Conservation (phyloP, 768 basidiomycete species). For the Megacollybia marginata region DNA sequence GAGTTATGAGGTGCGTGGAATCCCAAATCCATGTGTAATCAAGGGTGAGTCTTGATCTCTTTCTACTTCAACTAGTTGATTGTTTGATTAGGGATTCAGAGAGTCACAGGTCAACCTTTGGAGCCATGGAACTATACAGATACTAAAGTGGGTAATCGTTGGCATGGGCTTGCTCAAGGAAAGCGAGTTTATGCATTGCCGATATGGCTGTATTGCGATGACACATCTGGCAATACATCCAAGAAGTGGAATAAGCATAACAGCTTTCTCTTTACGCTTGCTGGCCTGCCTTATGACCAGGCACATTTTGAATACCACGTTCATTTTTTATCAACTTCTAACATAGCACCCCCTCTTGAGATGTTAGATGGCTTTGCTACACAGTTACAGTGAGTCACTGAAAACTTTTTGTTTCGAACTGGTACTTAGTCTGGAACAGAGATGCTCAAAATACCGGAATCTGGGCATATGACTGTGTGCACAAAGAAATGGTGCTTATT, state of each 20-base stretch:
- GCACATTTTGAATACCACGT: constrained; percentile 26
- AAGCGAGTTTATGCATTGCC: constrained; percentile 21
- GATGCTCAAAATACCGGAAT: constrained; percentile 21
- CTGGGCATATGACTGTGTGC: constrained; percentile 28
- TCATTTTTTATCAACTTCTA: constrained; percentile 35
- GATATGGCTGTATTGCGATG: constrained; percentile 36
- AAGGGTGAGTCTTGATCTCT: no score
- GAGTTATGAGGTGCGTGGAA: neutral
- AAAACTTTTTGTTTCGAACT: neutral
- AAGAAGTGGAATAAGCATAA: constrained; percentile 45
- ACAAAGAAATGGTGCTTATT: constrained; percentile 20
- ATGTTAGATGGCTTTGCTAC: constrained; percentile 33
- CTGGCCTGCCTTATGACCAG: constrained; percentile 25
- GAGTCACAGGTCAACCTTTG: no score
- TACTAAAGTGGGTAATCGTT: constrained; percentile 15
- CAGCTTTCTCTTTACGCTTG: constrained; percentile 26
- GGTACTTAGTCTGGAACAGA: constrained; percentile 5
- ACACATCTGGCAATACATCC: constrained; percentile 35
- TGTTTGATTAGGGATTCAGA: no score
- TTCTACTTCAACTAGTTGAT: no score
- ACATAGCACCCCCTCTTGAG: constrained; percentile 31
- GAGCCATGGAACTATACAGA: constrained; percentile 10
- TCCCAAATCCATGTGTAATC: neutral
- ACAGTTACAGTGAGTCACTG: constrained; percentile 22
- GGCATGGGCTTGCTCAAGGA: constrained; percentile 20